A percentile compares a stretch with the other conserved stretches of the same genome.
phyloP scores from a whole-genome alignment of 805 yeast species.

The Saccharomycopsis sp. region DNA sequence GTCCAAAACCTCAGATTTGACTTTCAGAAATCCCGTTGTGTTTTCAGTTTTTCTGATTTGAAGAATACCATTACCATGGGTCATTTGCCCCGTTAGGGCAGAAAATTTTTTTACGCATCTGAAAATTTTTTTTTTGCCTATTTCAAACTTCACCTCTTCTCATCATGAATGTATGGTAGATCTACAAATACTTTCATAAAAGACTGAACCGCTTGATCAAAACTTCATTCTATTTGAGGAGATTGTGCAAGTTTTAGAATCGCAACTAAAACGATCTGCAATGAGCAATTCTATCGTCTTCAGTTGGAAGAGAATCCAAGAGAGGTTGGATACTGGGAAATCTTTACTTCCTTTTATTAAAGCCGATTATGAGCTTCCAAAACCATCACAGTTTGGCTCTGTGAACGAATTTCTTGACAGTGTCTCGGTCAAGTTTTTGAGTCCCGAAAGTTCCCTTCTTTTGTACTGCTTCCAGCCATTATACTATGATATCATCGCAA shows the following conservation, averaged over 20 bases:
- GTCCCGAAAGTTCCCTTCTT: slow-evolving; percentile 3
- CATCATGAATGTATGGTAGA: no score
- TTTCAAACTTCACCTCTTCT: background rate
- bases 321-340: background rate
- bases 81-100: background rate
- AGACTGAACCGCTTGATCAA: no score
- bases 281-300: background rate
- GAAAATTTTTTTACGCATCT: background rate
- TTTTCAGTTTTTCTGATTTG: no score
- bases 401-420: background rate
- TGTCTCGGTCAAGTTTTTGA: background rate
- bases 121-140: background rate
- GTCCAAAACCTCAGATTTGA: no score
- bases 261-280: no score
- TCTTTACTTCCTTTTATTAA: background rate
- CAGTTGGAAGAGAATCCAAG: background rate
- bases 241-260: no score
- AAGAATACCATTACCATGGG: background rate
- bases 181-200: no score
- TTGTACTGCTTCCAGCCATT: slow-evolving; percentile 14
- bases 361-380: background rate
- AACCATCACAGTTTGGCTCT: background rate
- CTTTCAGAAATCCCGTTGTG: no score
- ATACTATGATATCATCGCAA: slow-evolving; percentile 13
- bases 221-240: no score